These are phyloP conservation scores for Martiniozyma asiatica DNA, from an alignment of 1,139 yeast species.

Conservation along the genomic window DNA sequence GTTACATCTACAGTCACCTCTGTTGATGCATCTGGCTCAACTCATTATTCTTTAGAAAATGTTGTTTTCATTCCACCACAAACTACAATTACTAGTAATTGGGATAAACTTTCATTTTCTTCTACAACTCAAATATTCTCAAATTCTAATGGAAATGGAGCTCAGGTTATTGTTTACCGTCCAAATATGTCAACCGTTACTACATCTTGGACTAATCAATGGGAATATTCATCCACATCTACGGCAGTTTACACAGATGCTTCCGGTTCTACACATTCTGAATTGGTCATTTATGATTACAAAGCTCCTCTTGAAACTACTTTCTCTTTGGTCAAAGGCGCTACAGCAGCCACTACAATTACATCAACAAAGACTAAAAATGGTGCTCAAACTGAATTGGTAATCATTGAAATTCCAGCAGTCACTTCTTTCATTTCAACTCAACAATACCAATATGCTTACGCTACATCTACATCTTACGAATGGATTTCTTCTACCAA, in stretches of 20 bases:
- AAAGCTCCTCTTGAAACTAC: slow-evolving; percentile 1
- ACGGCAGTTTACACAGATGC: slow-evolving; percentile 2
- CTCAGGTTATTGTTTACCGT: slow-evolving; percentile 3
- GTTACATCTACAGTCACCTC: background rate
- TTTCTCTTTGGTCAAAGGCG: slow-evolving; percentile 1
- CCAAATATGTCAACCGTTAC: slow-evolving; percentile 5
- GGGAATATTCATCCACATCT: background rate
- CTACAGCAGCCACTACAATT: slow-evolving; percentile 1
- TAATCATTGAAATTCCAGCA: slow-evolving; percentile 5
- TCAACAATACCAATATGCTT: background rate
- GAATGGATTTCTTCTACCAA: background rate
- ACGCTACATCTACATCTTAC: background rate
- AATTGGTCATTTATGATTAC: slow-evolving; percentile 4
- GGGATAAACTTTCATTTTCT: slow-evolving; percentile 1
- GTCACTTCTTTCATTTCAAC: background rate
- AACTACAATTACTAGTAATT: slow-evolving; percentile 2
- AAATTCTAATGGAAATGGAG: background rate
- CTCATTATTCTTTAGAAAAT: slow-evolving; percentile 1
- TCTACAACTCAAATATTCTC: background rate
- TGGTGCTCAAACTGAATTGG: background rate
- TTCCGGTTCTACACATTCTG: too few species aligned
- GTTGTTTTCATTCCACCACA: slow-evolving; percentile 3
- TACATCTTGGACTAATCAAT: slow-evolving; percentile 2
- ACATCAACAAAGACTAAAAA: slow-evolving; percentile 1
- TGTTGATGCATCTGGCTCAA: slow-evolving; percentile 2